Evolutionary conservation across 176 grass and related monocot species (phyloP), one percentile per base, ranked within the genome.

Genomic region (Musa beccarii): DNA sequence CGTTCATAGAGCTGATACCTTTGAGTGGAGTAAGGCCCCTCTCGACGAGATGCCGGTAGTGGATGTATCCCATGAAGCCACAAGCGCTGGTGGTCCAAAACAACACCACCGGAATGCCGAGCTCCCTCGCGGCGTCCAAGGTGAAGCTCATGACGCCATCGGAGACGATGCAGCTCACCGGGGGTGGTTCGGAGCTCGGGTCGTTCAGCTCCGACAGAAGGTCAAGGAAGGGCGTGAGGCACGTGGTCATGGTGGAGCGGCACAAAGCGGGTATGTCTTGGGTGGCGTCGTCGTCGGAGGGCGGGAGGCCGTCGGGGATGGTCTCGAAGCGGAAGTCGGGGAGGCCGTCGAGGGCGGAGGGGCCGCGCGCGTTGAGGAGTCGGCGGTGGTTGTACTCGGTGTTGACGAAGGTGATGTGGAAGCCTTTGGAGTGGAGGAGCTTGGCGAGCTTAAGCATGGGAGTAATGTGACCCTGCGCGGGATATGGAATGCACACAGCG

Each of bases 331-430:
- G 72, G 53, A 75, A 75, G 14, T 75, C 72, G 22, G 72, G n/a
- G 8, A 75, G 54, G 10, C 72, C 72, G 72, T 17, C 23, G 54
- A 75, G 72, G 53, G 24, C 72, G 1, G 72, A 13, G 54, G 72
- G 24, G 72, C 72, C 72, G 7, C 25, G 72, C 23, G 72, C 29
- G 4, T 59, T 16, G 24, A 75, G 72, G 67, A 86, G 79, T 28
- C 91, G 91, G 53, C 64, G 75, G 74, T 90, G 87, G 82, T 93
- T 93, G 77, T 67, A 81, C 70, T 93, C 87, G 9, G 81, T 89
- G 77, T 93, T 70, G 78, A 90, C 83, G 85, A 90, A 90, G 28
- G 87, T 93, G 71, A 90, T 77, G 79, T 87, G 83, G 82, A 87
- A 75, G 69, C 76, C 79, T 1, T 59, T 21, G 72, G 54, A 75